Base-by-base conservation (phyloP, 805 yeast genomes). In the Ogataea haglerorum region DNA sequence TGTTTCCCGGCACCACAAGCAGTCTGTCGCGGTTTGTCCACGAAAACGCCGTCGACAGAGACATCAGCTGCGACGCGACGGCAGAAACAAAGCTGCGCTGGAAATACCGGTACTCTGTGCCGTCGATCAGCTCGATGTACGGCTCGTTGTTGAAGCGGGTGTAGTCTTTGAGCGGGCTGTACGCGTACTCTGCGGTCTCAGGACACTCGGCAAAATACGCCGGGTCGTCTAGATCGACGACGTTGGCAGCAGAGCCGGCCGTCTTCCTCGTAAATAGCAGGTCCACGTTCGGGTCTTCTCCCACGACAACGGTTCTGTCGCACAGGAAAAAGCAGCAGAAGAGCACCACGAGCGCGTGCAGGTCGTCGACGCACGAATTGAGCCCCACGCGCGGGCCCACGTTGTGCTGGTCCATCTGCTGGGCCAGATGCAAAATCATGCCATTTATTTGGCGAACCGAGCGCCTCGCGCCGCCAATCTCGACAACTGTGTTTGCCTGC, bases 1-100 rank as follows among this genome's bases (percentile, higher is more conserved):
- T 48, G 8, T 52, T 42, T 4, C 36, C 27, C 6, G 36, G 39
- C 1, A 46, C 47, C 10, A 63, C 40, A 12, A 61, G 30, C 13
- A 65, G 15, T 8, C 26, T 34, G 40, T 65, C 69, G 2, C 42
- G 29, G 5, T 43, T 18, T 5, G 34, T 29, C 68, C 68, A 65
- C 7, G 38, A 6, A 30, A 56, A 52, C 1, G 49, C 49, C 4
- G 48, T 24, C 5, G 66, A 59, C 6, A 62, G 42, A 3, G 68
- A 63, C 56, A 59, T 52, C 24, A 65, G 37, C 40, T 59, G 62
- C 2, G 69, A 58, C 2, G 67, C 63, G 21, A 65, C 47, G 0
- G 64, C 42, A 6, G 69, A 60, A 15, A 64, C 68, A 49, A 65
- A 64, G 39, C 56, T 63, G 19, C 63, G 42, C 37, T 61, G 69